Base-by-base conservation (phyloP, 1,139 yeast genomes). In the Kodamaea sp. region DNA sequence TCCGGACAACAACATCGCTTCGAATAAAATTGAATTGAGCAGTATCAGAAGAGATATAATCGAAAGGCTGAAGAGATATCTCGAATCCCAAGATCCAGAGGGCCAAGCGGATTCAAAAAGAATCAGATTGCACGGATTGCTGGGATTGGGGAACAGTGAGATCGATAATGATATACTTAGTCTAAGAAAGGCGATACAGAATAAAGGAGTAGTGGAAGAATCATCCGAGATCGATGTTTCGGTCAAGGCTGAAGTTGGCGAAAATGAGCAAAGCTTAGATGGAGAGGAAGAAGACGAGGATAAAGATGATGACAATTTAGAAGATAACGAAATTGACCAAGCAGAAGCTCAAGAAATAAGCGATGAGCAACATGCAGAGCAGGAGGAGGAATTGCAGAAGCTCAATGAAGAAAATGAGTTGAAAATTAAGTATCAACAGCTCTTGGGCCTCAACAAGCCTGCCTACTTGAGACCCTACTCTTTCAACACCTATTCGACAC, bases 1-100 rank as follows among this genome's bases (percentile, higher is more conserved):
- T 26, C 44, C 49, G 24, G 59, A 56, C 29, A 59, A 57, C 35
- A 54, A 50, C 37, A 32, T 45, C 23, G 56, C 54, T 26, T 60
- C 56, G 30, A 66, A 66, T 41, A 53, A 54, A 32, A 48, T 66
- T n/a, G 73, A 68, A 39, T 36, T 62, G 18, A 60, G 72, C 2
- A 53, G 57, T 35, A 57, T 59, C 22, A 63, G 36, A 24, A 29
- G 31, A 7, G 35, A 28, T 12, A 44, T 46, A 11, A 31, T 51
- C 22, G 34, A 41, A 13, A 35, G 41, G 5, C 21, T 39, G 15
- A 35, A 41, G 2, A 19, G 29, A n/a, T 43, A 43, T 26, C 24
- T 34, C 9, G 25, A 31, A 4, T 21, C 38, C 7, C 46, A 44
- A 28, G 32, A 24, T 4, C 21, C 27, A 7, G n/a, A 16, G 3